Evolutionary conservation across 2,329 filamentous ascomycete genomes (phyloP).

Genomic region (Ophiobolus disseminans): DNA sequence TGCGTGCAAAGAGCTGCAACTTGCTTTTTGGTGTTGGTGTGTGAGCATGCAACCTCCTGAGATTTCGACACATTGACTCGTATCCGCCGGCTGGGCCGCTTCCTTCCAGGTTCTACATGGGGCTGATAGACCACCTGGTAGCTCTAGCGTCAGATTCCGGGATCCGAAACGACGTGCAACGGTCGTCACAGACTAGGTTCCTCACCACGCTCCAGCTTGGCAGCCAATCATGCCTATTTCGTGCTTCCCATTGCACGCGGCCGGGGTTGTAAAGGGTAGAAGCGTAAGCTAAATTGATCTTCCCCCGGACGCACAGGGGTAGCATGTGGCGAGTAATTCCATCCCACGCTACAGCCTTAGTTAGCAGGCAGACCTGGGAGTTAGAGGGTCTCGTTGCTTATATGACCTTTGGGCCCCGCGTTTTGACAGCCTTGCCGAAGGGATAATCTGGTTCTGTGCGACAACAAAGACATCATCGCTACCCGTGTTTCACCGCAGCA

Average conservation of each 20-base stretch:
- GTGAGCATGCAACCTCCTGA: no score
- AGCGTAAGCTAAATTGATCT: conserved; percentile 24
- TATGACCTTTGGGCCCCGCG: conserved; percentile 6
- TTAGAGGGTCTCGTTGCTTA: background rate
- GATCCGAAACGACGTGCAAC: conserved; percentile 12
- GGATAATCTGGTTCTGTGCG: no score
- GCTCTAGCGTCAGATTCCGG: conserved; percentile 9
- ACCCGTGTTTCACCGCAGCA: no score
- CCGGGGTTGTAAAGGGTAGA: conserved; percentile 17
- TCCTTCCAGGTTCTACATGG: background rate
- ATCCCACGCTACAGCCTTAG: conserved; percentile 15
- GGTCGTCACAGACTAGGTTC: conserved; percentile 9
- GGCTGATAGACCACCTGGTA: conserved; percentile 1
- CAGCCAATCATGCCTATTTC: conserved; percentile 9
- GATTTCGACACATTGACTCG: no score
- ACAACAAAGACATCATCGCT: no score
- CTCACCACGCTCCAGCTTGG: conserved; percentile 5
- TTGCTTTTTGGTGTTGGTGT: no score
- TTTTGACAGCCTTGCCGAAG: background rate
- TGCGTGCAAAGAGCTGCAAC: no score
- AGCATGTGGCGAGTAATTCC: conserved; percentile 11
- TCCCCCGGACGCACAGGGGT: conserved; percentile 21
- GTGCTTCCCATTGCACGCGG: conserved; percentile 10
- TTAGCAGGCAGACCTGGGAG: background rate
- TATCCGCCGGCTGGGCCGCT: conserved; percentile 3